Conservation (phyloP, 2,329 filamentous ascomycete genomes). For the Leptographium radiaticola region DNA sequence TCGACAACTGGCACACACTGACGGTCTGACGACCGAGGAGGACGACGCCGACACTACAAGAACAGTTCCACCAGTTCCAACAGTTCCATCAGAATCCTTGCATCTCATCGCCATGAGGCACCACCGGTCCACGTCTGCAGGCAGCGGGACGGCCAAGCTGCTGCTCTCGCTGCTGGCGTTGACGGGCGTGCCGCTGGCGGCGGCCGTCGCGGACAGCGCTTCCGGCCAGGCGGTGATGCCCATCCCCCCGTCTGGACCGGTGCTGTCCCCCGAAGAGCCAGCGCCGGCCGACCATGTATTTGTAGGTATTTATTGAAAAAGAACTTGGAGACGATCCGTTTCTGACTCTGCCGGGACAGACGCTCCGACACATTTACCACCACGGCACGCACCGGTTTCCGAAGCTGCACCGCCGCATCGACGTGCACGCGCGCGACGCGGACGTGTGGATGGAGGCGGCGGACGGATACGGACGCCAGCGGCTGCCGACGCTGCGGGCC, state of each 20-base stretch:
- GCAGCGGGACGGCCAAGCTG: slow-evolving; percentile 48
- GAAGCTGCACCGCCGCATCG: slow-evolving; percentile 60
- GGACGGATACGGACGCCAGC: slow-evolving; percentile 38
- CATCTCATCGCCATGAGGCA: slow-evolving; percentile 12
- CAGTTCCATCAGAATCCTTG: too few relatives aligned
- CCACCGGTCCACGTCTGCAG: slow-evolving; percentile 37
- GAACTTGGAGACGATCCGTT: too few relatives aligned
- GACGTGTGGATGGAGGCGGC: slow-evolving; percentile 50
- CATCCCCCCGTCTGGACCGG: slow-evolving; percentile 24
- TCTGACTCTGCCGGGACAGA: too few relatives aligned
- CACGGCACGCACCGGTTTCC: slow-evolving; percentile 76
- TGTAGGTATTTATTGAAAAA: too few relatives aligned
- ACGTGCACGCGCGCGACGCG: slow-evolving; percentile 48
- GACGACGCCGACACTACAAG: too few relatives aligned
- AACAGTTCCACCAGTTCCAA: too few relatives aligned
- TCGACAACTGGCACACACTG: too few relatives aligned
- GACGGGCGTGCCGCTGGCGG: slow-evolving; percentile 26
- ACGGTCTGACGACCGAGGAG: too few relatives aligned
- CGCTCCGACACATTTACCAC: slow-evolving; percentile 81
- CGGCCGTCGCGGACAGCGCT: slow-evolving; percentile 16
- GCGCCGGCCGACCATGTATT: slow-evolving; percentile 43
- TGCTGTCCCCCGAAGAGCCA: slow-evolving; percentile 29
- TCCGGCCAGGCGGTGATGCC: slow-evolving; percentile 31
- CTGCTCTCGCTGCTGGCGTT: slow-evolving; percentile 56
- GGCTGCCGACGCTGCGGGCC: slow-evolving; percentile 40